Conservation (phyloP, 306 rosid genomes). For the Glycine soja region DNA sequence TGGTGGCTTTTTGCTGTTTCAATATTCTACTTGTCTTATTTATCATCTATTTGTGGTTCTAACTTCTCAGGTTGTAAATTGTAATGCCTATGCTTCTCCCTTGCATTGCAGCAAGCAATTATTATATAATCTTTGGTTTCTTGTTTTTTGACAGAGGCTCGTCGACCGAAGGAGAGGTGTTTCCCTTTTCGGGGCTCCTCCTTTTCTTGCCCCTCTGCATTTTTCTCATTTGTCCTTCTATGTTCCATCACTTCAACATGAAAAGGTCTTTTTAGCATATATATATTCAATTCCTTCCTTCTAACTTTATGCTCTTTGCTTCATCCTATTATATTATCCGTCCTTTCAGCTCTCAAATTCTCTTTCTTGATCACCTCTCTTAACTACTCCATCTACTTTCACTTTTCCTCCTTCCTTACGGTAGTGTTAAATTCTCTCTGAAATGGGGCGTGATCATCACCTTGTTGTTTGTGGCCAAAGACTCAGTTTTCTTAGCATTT, state of each 20-base stretch:
- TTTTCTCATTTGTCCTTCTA: slow-evolving; percentile 78
- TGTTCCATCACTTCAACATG: slow-evolving; percentile 70
- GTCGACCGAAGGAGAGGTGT: slow-evolving; percentile 55
- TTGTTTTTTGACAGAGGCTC: slow-evolving; percentile 54
- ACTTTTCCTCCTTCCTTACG: not conserved
- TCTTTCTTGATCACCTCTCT: slow-evolving; percentile 37
- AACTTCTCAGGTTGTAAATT: slow-evolving; percentile 7
- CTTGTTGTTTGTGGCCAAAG: slow-evolving; percentile 45
- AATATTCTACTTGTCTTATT: slow-evolving; percentile 55
- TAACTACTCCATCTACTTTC: slow-evolving; percentile 21
- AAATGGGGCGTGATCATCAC: slow-evolving; percentile 55
- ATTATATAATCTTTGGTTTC: slow-evolving; percentile 46
- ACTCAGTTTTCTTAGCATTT: slow-evolving; percentile 46
- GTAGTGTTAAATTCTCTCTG: not conserved
- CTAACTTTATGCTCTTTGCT: slow-evolving; percentile 40
- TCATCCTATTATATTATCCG: slow-evolving; percentile 8
- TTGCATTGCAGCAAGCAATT: slow-evolving; percentile 24
- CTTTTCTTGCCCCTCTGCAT: slow-evolving; percentile 56
- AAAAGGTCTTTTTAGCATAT: slow-evolving; percentile 26
- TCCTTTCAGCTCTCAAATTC: slow-evolving; percentile 34
- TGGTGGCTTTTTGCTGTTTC: slow-evolving; percentile 54
- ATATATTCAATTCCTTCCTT: slow-evolving; percentile 11
- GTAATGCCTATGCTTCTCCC: slow-evolving; percentile 41
- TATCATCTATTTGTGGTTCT: not conserved
- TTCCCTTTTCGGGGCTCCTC: slow-evolving; percentile 59